Evolutionary conservation across 2,329 filamentous ascomycete genomes (phyloP).

Genomic region (Arthrobotrys sinensis): DNA sequence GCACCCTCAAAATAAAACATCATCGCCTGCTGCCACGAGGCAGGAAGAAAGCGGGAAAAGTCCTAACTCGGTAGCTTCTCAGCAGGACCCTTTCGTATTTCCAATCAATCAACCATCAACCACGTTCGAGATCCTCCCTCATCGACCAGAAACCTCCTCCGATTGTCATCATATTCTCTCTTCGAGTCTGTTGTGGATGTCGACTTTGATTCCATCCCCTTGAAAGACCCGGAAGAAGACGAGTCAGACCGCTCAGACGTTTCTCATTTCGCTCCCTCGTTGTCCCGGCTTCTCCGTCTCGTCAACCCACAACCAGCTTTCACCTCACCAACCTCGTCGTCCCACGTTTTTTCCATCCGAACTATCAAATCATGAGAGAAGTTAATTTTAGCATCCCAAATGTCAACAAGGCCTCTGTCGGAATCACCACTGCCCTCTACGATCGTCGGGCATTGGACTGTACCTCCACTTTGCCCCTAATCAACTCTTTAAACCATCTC

Average conservation of each 20-base stretch:
- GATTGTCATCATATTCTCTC: background rate
- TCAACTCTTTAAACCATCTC: constrained; percentile 99
- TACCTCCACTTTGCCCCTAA: constrained; percentile 95
- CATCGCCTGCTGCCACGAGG: constrained; percentile 32
- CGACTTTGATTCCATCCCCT: constrained; percentile 18
- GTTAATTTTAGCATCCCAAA: constrained; percentile 99
- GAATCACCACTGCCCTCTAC: constrained; percentile 98
- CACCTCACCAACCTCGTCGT: background rate
- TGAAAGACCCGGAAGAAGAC: constrained; percentile 25
- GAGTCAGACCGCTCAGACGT: constrained; percentile 2
- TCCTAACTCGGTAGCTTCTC: constrained; percentile 30
- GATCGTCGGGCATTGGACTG: constrained; percentile 97
- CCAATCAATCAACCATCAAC: constrained; percentile 13
- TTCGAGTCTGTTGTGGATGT: constrained; percentile 43
- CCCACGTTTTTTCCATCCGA: background rate
- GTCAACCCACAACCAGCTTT: constrained; percentile 4
- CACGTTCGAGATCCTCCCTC: constrained; percentile 6
- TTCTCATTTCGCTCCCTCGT: constrained; percentile 29
- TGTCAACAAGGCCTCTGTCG: constrained; percentile 98
- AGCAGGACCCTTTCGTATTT: background rate
- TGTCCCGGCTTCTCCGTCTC: constrained; percentile 13
- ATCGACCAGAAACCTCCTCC: background rate
- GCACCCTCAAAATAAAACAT: background rate
- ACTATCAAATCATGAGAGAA: constrained; percentile 84
- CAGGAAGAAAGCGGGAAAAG: constrained; percentile 32